A percentile compares a stretch with the other conserved stretches of the same genome.
phyloP scores from a whole-genome alignment of 805 yeast species.

The Zygotorulaspora danielsina region DNA sequence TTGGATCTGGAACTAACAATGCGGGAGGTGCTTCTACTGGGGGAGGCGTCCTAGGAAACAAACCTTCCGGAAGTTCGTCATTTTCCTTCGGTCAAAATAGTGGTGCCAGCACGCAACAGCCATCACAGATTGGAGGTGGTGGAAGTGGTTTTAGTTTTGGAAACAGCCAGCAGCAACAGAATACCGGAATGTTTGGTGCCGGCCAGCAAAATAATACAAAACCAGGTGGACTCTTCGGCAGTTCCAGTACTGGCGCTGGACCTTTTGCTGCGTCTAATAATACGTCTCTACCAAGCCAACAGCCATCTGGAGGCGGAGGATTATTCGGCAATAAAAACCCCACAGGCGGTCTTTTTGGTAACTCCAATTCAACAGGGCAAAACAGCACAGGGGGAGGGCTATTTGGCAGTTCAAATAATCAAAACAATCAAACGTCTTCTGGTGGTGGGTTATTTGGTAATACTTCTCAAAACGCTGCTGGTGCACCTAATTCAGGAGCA shows the following conservation, averaged over 20 bases:
- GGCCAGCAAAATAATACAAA: slow-evolving; percentile 12
- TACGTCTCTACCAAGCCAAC: background rate
- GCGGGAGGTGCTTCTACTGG: slow-evolving; percentile 7
- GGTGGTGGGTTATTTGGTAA: slow-evolving; percentile 13
- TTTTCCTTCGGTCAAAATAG: slow-evolving; percentile 20
- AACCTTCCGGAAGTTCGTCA: slow-evolving; percentile 17
- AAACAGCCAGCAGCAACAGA: slow-evolving; percentile 10
- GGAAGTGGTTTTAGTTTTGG: slow-evolving; percentile 15
- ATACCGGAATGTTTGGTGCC: slow-evolving; percentile 15
- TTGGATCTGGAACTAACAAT: slow-evolving; percentile 18
- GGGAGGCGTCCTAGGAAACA: slow-evolving; percentile 17
- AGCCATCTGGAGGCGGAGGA: slow-evolving; percentile 17
- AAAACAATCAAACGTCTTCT: slow-evolving; percentile 2
- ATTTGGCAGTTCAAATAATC: slow-evolving; percentile 28
- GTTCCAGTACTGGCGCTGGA: slow-evolving; percentile 13
- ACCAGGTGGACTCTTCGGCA: slow-evolving; percentile 27
- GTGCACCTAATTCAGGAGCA: slow-evolving; percentile 17
- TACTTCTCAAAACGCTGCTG: slow-evolving; percentile 15
- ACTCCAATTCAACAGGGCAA: slow-evolving; percentile 12
- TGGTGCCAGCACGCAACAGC: slow-evolving; percentile 7
- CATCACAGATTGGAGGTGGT: slow-evolving; percentile 8
- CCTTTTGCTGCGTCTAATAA: slow-evolving; percentile 1
- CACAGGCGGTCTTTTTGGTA: slow-evolving; percentile 35
- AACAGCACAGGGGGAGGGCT: slow-evolving; percentile 33
- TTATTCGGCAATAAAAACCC: slow-evolving; percentile 18